A percentile compares a stretch with the other conserved stretches of the same genome.
These are phyloP conservation scores for Begonia loranthoides DNA, from an alignment of 306 rosid species.

Conservation along the genomic window DNA sequence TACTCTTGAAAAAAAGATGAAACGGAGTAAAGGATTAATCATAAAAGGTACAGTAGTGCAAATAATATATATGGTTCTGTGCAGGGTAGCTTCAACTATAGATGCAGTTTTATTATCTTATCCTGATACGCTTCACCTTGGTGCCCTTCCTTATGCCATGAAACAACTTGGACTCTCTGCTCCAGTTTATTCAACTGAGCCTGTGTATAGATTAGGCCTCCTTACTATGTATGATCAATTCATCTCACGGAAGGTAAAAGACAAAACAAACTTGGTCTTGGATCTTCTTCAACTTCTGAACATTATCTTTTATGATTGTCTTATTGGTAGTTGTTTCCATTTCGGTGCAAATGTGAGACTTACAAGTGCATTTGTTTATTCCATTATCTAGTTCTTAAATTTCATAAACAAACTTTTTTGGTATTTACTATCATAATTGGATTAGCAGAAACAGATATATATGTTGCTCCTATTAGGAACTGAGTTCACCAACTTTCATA, in stretches of 20 bases:
- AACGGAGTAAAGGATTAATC: too few relatives aligned
- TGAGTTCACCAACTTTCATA: too few relatives aligned
- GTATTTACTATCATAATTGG: background rate
- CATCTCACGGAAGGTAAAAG: conserved; percentile 65
- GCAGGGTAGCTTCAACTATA: conserved; percentile 68
- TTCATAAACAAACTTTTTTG: conserved; percentile 1
- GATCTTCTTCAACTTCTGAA: too few relatives aligned
- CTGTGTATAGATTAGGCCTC: conserved; percentile 77
- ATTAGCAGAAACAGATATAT: background rate
- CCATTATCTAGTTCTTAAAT: background rate
- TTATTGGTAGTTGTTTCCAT: too few relatives aligned
- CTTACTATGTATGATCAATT: conserved; percentile 93
- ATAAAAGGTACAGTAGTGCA: background rate
- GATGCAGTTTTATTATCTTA: conserved; percentile 88
- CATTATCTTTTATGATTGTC: too few relatives aligned
- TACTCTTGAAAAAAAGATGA: background rate
- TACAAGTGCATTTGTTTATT: conserved; percentile 3
- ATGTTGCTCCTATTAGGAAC: too few relatives aligned
- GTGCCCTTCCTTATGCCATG: conserved; percentile 81
- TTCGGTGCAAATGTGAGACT: too few relatives aligned
- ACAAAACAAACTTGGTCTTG: background rate
- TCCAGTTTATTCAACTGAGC: conserved; percentile 72
- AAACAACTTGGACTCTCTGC: conserved; percentile 80
- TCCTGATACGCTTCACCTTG: conserved; percentile 88
- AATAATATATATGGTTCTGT: conserved; percentile 2